Evolutionary conservation across 1,139 yeast genomes (phyloP).

Genomic region (Nakaseomyces nivariensis): DNA sequence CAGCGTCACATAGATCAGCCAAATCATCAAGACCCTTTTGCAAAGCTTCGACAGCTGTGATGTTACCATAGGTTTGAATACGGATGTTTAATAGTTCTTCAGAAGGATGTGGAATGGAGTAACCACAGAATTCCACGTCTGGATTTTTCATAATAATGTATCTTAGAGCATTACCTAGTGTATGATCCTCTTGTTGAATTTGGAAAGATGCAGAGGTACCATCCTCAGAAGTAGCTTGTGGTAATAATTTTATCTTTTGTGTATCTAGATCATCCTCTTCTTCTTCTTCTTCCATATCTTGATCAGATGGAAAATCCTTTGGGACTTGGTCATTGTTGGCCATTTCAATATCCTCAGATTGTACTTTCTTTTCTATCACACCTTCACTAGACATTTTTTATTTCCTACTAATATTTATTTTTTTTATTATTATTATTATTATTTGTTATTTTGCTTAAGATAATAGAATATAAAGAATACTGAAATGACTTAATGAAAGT

Average conservation of each 20-base stretch:
- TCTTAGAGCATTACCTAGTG: slow-evolving; percentile 86
- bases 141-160: slow-evolving; percentile 96
- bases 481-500: too few species aligned
- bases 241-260: slow-evolving; percentile 42
- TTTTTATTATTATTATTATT: not conserved
- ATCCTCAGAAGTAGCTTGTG: slow-evolving; percentile 83
- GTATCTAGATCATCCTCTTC: slow-evolving; percentile 31
- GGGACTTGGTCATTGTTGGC: slow-evolving; percentile 3
- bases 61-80: slow-evolving; percentile 83
- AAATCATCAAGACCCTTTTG: slow-evolving; percentile 86
- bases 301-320: slow-evolving; percentile 8
- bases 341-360: slow-evolving; percentile 11
- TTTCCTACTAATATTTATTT: not conserved
- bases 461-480: too few species aligned
- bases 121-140: slow-evolving; percentile 95
- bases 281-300: slow-evolving; percentile 22
- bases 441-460: not conserved
- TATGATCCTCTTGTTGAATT: slow-evolving; percentile 86
- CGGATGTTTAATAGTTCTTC: slow-evolving; percentile 83
- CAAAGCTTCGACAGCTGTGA: slow-evolving; percentile 86
- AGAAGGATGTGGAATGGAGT: slow-evolving; percentile 98
- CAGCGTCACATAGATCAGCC: slow-evolving; percentile 69
- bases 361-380: not conserved
- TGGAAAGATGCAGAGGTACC: slow-evolving; percentile 95
- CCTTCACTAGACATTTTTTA: slow-evolving; percentile 3